Evolutionary conservation across 257 asterid genomes (phyloP).

Genomic region (Lycium ferocissimum): DNA sequence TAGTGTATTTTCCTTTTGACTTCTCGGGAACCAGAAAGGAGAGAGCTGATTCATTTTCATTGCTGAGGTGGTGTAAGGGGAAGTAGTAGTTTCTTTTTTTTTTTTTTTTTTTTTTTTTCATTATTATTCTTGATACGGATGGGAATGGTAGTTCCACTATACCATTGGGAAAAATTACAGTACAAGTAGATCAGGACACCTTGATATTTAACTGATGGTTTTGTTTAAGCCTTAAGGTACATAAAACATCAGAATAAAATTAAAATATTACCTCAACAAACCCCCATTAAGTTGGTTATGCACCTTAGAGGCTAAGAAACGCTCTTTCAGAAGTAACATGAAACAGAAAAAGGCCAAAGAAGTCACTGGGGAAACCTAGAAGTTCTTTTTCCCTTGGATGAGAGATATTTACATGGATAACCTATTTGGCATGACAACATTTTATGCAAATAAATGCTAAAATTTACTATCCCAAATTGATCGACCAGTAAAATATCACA

Average conservation of each 20-base stretch:
- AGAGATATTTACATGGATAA: background rate
- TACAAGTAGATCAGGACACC: background rate
- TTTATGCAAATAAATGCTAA: background rate
- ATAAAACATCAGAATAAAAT: background rate
- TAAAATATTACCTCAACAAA: conserved; percentile 5
- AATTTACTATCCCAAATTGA: background rate
- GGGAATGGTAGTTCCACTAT: background rate
- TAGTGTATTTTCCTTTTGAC: no score
- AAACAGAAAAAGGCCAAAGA: background rate
- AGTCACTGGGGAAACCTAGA: background rate
- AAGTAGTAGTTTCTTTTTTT: background rate
- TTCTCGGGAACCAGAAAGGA: no score
- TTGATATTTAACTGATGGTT: background rate
- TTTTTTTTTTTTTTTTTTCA: background rate
- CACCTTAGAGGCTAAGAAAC: background rate
- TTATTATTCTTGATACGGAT: background rate
- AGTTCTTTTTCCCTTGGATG: background rate
- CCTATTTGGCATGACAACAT: background rate
- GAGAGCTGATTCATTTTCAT: no score
- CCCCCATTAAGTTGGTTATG: background rate
- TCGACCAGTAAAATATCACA: background rate
- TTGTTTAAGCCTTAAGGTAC: background rate
- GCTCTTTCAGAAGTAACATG: conserved; percentile 12
- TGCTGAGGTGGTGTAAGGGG: no score
- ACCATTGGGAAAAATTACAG: background rate